Evolutionary conservation across 176 grass and related monocot species (phyloP).

Genomic region (Carex pumila): DNA sequence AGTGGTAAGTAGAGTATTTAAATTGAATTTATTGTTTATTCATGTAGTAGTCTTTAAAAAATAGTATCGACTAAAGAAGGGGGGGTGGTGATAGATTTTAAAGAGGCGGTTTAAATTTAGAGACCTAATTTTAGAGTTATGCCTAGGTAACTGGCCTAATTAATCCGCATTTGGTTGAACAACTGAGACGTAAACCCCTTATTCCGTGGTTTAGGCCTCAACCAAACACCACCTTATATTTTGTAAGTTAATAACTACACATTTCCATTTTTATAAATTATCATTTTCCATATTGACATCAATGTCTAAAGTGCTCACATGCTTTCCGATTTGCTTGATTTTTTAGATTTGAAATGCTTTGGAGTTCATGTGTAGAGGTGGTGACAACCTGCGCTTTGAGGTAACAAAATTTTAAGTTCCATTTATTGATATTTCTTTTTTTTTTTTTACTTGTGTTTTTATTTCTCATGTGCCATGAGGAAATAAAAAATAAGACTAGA

Average conservation of each 20-base stretch:
- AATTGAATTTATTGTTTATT: not conserved
- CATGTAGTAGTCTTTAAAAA: not conserved
- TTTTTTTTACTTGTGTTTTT: not conserved
- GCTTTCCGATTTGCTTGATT: conserved; percentile 3
- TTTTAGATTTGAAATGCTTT: conserved; percentile 24
- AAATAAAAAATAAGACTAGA: not conserved
- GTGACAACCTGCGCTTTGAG: conserved; percentile 23
- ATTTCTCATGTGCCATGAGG: not conserved
- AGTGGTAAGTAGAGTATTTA: not conserved
- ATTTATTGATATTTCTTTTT: not conserved
- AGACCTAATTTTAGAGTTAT: too few species aligned
- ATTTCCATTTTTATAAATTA: not conserved
- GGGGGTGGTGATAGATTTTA: too few species aligned
- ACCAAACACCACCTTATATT: too few species aligned
- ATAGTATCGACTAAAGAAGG: too few species aligned
- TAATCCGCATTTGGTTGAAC: too few species aligned
- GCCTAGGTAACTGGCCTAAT: too few species aligned
- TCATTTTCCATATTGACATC: not conserved
- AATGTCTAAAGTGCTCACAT: not conserved
- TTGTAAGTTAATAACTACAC: not conserved
- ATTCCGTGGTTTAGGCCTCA: too few species aligned
- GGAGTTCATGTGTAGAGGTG: conserved; percentile 21
- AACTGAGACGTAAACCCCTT: too few species aligned
- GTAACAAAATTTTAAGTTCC: not conserved
- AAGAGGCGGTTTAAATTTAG: too few species aligned